Evolutionary conservation across 192 early-diverging fungal genomes (phyloP).

Genomic region (Podila minutissima): DNA sequence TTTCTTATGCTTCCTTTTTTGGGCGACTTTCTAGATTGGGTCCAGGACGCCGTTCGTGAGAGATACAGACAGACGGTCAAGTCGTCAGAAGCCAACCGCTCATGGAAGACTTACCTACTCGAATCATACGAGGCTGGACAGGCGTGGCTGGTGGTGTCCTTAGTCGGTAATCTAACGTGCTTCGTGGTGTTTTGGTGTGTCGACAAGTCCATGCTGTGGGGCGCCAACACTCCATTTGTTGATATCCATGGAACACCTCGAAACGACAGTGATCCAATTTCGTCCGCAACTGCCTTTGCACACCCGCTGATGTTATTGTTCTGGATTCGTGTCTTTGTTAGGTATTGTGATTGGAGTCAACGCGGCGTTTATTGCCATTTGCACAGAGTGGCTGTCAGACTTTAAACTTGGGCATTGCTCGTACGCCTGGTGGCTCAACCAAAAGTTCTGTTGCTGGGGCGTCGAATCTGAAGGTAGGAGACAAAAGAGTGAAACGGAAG

Average conservation of each 20-base stretch:
- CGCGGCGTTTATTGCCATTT: slow-evolving; percentile 90
- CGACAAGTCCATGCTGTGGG: too few relatives aligned
- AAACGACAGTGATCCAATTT: not conserved
- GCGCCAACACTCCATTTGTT: too few relatives aligned
- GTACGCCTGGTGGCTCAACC: slow-evolving; percentile 88
- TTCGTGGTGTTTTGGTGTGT: too few relatives aligned
- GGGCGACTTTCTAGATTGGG: slow-evolving; percentile 61
- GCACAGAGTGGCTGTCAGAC: slow-evolving; percentile 92
- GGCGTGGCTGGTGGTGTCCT: slow-evolving; percentile 85
- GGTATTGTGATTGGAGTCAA: slow-evolving; percentile 80
- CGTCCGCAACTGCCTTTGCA: not conserved
- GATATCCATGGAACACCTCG: not conserved
- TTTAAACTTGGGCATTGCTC: slow-evolving; percentile 86
- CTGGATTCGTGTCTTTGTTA: slow-evolving; percentile 9
- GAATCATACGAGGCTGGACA: slow-evolving; percentile 77
- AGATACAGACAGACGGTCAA: slow-evolving; percentile 60
- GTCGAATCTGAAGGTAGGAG: slow-evolving; percentile 65
- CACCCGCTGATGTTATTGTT: not conserved
- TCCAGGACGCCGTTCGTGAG: slow-evolving; percentile 71
- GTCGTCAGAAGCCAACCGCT: slow-evolving; percentile 47
- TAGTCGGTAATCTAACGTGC: slow-evolving; percentile 65
- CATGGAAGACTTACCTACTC: slow-evolving; percentile 61
- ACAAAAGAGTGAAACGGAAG: not conserved
- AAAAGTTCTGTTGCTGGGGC: slow-evolving; percentile 94
- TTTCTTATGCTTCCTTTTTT: not conserved